Conservation (phyloP, 306 rosid species). For the Acacia confusa region DNA sequence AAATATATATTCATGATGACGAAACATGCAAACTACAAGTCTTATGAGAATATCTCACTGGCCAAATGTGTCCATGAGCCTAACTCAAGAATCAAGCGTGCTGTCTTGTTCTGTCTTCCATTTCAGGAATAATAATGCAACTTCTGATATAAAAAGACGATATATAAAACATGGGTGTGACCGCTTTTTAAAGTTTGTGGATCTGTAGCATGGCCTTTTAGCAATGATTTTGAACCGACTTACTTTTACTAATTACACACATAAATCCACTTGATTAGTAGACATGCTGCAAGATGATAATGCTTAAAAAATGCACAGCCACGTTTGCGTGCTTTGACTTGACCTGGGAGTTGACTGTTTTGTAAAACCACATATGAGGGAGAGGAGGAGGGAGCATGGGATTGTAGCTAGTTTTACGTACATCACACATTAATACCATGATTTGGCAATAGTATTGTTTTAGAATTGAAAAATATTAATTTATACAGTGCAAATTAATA, state of each 20-base stretch:
- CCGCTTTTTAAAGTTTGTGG: not conserved
- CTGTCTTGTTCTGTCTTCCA: not conserved
- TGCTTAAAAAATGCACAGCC: not conserved
- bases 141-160: not conserved
- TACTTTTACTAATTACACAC: not conserved
- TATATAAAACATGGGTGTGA: not conserved
- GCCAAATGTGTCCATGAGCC: not conserved
- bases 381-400: not conserved
- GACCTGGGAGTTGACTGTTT: not conserved
- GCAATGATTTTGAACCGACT: not conserved
- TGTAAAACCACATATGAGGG: not conserved
- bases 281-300: not conserved
- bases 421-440: not conserved
- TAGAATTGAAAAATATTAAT: not conserved
- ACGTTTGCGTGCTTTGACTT: not conserved
- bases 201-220: not conserved
- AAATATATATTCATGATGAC: not conserved
- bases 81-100: not conserved
- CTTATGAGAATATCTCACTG: not conserved
- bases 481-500: not conserved
- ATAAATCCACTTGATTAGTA: not conserved
- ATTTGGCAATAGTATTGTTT: not conserved
- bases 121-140: not conserved
- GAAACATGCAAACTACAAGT: not conserved
- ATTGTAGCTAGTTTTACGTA: not conserved